Base-by-base conservation (phyloP, 768 basidiomycete genomes). In the Rhizopogon vinicolor region DNA sequence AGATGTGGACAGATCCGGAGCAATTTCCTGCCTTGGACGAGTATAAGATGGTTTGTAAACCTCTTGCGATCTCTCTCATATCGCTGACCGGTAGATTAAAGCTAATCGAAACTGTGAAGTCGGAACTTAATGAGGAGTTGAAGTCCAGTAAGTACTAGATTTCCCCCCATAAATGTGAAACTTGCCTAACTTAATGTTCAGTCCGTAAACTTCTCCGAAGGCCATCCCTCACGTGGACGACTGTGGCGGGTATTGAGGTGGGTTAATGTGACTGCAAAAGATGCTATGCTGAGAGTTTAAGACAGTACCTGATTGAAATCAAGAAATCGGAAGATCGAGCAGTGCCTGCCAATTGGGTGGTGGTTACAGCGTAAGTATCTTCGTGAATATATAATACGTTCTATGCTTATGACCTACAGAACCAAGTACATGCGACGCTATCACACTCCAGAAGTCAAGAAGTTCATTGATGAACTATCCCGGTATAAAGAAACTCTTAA, bases 221-320 rank as follows among this genome's bases (percentile, higher is more conserved):
- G 65, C 92, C 92, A 0, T 83, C 83, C 8, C 74, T 94, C 22
- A 73, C 86, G 52, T 98, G 84, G 78, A 78, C 80, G 2, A 80
- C 77, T 5, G 76, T 86, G 12, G 72, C 77, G 0, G 86, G 82
- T 0, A 86, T 87, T 53, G 93, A 93, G 68, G 93, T 91, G 60
- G 55, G 74, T 54, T 9, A 16, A 45, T 42, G 7, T 19, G n/a
- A 35, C 44, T 25, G 28, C 48, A 44, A 37, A 4, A 22, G 14
- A 16, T 22, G 12, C 37, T 39, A 18, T 41, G 19, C 40, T 37
- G 18, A 35, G 41, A 37, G 35, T 25, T 35, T 58, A 25, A 37
- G 7, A 7, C 60, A 97, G 87, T 95, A 82, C 66, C 74, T 97
- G 9, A 75, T 96, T 9, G 91, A 96, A 68, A 71, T 96, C 22